These are phyloP conservation scores for Spiraea crenata DNA, from an alignment of 331 rosid genomes.

Conservation along the genomic window DNA sequence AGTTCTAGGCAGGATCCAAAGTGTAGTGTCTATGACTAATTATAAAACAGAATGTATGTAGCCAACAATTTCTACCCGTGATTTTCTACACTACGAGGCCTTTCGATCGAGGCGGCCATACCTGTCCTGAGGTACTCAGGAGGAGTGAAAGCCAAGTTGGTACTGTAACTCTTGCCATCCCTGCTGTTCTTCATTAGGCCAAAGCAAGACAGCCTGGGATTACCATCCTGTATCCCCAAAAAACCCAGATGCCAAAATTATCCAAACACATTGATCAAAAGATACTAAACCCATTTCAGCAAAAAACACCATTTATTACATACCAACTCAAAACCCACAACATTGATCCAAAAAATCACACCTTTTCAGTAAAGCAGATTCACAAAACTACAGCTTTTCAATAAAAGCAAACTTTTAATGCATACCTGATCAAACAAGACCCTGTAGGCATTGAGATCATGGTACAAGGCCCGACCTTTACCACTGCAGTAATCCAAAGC, in stretches of 20 bases:
- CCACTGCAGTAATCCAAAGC: constrained; percentile 85
- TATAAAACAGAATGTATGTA: background rate
- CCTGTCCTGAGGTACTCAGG: constrained; percentile 98
- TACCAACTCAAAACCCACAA: background rate
- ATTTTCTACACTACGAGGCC: background rate
- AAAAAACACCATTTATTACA: background rate
- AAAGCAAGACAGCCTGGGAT: constrained; percentile 96
- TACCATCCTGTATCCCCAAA: constrained; percentile 60
- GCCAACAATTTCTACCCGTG: background rate
- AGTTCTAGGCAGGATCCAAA: background rate
- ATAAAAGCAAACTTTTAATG: too few species aligned
- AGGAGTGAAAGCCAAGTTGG: constrained; percentile 96
- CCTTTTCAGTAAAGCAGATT: too few species aligned
- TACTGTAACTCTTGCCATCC: constrained; percentile 98
- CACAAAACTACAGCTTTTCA: too few species aligned
- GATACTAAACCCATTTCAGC: background rate
- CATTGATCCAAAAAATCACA: constrained; percentile 8
- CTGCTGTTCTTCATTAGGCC: constrained; percentile 99
- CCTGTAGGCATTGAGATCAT: constrained; percentile 90
- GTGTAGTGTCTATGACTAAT: background rate
- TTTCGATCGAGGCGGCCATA: constrained; percentile 10
- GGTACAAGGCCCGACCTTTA: constrained; percentile 85
- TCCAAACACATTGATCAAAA: background rate
- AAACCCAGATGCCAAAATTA: constrained; percentile 7
- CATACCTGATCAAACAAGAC: constrained; percentile 74